Base-by-base conservation (phyloP, 768 basidiomycete species). In the Naganishia antarctica region DNA sequence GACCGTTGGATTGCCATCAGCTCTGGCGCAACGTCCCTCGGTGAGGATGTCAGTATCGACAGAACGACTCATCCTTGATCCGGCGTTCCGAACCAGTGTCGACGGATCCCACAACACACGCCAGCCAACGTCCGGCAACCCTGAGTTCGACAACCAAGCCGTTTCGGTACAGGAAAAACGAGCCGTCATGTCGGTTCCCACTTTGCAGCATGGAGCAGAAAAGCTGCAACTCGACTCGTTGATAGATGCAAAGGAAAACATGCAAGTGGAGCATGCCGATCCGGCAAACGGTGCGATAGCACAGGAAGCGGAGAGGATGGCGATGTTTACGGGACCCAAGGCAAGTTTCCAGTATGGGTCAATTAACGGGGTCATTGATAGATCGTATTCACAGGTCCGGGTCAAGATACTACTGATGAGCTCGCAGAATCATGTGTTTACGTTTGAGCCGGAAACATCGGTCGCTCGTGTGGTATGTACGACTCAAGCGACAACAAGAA, bases 401-500 rank as follows among this genome's bases (percentile, higher is more conserved):
- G 37, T 77, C 28, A 66, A 70, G 51, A 74, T 71, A 6, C 64
- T 77, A 2, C 62, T 77, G 51, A 77, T 77, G 50, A 72, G 71
- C 25, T 74, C 74, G 16, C 74, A 77, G 57, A 72, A 67, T 31
- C 73, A 74, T 67, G 64, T 72, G 9, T 72, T 73, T 61, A 67
- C 71, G 8, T 77, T 75, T 53, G 74, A 75, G 53, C 74, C 74
- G 11, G 71, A 74, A 59, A 65, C 70, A 13, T 73, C 73, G 7
- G 70, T 77, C 6, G 74, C 74, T 2, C 53, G 73, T n/a, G 70
- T 73, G 53, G 53, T 57, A 57, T 21, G 53, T 57, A 13, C 4
- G 3, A 40, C 2, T 15, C 1, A 13, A 23, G 13, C 12, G 21
- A 7, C 7, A 48, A 32, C 15, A 40, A 6, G n/a, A 13, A n/a